phyloP scores from a whole-genome alignment of 2,329 filamentous ascomycete species.

The Blastomyces gilchristii region DNA sequence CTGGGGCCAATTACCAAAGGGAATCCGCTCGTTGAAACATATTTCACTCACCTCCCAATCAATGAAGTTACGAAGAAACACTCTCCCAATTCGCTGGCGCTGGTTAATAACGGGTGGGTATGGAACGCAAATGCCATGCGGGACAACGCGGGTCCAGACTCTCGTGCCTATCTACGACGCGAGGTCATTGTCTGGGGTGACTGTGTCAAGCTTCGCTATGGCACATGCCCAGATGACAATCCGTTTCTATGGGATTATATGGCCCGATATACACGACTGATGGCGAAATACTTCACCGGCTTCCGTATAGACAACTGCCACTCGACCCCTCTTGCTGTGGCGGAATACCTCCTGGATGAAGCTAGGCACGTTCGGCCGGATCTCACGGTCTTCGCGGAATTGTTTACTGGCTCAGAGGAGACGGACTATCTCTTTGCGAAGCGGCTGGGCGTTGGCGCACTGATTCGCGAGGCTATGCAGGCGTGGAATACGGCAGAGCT shows the following conservation, averaged over 20 bases:
- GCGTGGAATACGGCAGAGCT: constrained; percentile 92
- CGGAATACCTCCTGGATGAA: constrained; percentile 88
- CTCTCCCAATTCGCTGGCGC: constrained; percentile 61
- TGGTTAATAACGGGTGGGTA: constrained; percentile 97
- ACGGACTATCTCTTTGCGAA: constrained; percentile 96
- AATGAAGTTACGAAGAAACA: constrained; percentile 72
- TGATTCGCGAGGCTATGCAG: constrained; percentile 97
- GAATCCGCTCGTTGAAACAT: constrained; percentile 80
- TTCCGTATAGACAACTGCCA: constrained; percentile 98
- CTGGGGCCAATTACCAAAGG: constrained; percentile 65
- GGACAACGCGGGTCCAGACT: constrained; percentile 84
- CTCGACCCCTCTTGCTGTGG: constrained; percentile 87
- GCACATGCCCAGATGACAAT: constrained; percentile 66
- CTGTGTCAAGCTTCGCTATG: constrained; percentile 93
- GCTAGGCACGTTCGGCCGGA: constrained; percentile 81
- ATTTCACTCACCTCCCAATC: constrained; percentile 79
- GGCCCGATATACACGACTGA: constrained; percentile 78
- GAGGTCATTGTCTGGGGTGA: constrained; percentile 98
- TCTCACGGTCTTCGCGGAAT: constrained; percentile 82
- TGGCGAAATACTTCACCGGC: constrained; percentile 90
- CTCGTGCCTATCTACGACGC: constrained; percentile 83
- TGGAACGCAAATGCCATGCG: constrained; percentile 93
- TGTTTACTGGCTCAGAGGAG: constrained; percentile 91
- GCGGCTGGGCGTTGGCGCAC: constrained; percentile 75
- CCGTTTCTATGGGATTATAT: constrained; percentile 95